Evolutionary conservation across 2,329 filamentous ascomycete species (phyloP).

Genomic region (Fusarium longipes): DNA sequence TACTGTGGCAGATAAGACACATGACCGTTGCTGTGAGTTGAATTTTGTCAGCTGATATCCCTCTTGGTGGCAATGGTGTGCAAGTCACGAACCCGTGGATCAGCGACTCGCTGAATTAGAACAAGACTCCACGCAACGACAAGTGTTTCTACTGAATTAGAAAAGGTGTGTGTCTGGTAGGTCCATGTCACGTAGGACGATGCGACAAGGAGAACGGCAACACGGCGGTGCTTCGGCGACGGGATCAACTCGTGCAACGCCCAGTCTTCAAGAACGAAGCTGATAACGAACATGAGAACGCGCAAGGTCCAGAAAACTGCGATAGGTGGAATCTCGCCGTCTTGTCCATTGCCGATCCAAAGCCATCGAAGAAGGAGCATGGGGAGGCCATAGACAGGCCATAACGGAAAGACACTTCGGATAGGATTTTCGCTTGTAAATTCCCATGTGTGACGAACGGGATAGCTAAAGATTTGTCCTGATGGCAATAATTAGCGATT

Average conservation of each 20-base stretch:
- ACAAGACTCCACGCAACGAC: conserved; percentile 94
- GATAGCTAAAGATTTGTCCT: conserved; percentile 95
- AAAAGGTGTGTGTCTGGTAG: conserved; percentile 98
- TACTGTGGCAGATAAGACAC: conserved; percentile 78
- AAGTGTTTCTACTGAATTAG: conserved; percentile 95
- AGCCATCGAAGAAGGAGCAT: conserved; percentile 94
- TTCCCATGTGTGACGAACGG: conserved; percentile 92
- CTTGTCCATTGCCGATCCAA: conserved; percentile 84
- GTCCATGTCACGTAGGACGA: conserved; percentile 99
- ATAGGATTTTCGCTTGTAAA: conserved; percentile 90
- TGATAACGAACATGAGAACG: conserved; percentile 91
- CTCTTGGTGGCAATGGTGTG: conserved; percentile 6
- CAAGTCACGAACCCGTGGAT: conserved; percentile 72
- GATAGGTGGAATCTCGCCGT: conserved; percentile 82
- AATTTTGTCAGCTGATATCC: conserved; percentile 43
- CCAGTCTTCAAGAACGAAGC: conserved; percentile 98
- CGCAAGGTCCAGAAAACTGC: conserved; percentile 91
- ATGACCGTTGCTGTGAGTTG: conserved; percentile 72
- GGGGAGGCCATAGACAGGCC: conserved; percentile 92
- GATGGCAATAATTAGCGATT: conserved; percentile 30
- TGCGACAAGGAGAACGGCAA: conserved; percentile 85
- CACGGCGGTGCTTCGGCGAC: conserved; percentile 75
- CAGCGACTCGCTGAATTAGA: conserved; percentile 85
- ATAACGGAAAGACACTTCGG: conserved; percentile 95
- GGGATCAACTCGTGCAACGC: conserved; percentile 91